These are phyloP conservation scores for Collybia sordida DNA, from an alignment of 768 basidiomycete species.

Conservation along the genomic window DNA sequence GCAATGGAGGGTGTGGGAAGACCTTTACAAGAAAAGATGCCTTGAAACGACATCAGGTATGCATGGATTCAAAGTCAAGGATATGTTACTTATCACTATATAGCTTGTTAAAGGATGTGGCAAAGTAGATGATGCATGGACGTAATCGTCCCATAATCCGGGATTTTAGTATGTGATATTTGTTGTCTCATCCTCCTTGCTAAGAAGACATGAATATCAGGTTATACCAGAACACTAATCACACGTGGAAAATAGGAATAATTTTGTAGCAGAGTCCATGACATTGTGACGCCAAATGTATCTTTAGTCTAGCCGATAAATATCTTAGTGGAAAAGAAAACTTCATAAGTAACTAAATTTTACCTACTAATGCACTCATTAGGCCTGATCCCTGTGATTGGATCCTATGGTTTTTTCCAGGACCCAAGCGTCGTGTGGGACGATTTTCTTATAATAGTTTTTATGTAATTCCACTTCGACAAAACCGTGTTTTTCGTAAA, in stretches of 20 bases:
- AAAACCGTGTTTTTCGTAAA: slow-evolving; percentile 87
- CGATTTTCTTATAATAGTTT: slow-evolving; percentile 89
- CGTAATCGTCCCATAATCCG: slow-evolving; percentile 18
- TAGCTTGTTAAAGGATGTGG: slow-evolving; percentile 82
- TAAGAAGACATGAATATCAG: no score
- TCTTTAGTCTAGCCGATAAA: neutral
- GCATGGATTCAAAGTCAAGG: slow-evolving; percentile 1
- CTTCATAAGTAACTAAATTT: no score
- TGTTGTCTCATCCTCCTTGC: no score
- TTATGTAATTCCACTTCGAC: slow-evolving; percentile 60
- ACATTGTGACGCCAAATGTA: no score
- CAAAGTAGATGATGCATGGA: slow-evolving; percentile 56
- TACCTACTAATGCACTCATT: no score
- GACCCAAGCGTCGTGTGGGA: slow-evolving; percentile 84
- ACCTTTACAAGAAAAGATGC: slow-evolving; percentile 88
- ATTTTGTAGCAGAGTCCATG: no score
- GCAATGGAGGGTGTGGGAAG: slow-evolving; percentile 84
- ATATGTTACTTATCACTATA: slow-evolving; percentile 14
- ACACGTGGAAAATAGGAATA: no score
- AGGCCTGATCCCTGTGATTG: neutral
- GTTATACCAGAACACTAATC: no score
- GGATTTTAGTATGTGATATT: slow-evolving; percentile 2
- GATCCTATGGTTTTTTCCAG: slow-evolving; percentile 59
- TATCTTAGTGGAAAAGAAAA: neutral
- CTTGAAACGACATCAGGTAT: slow-evolving; percentile 80